Conservation (phyloP, 208 protist genomes). For the Novymonas esmeraldas region DNA sequence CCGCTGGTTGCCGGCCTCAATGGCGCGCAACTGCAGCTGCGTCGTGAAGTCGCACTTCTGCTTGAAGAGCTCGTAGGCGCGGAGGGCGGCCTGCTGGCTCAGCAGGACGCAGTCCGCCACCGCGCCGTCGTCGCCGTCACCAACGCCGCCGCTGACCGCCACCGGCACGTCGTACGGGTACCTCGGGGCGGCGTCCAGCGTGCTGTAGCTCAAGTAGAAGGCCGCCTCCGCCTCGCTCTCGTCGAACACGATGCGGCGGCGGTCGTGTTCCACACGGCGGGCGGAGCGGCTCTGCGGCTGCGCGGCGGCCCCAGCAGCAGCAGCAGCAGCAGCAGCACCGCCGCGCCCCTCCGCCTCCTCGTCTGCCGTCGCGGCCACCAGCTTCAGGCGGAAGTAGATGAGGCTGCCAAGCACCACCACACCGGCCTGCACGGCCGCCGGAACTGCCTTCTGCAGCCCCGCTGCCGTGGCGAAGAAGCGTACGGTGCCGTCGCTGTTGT, state of each 20-base stretch:
- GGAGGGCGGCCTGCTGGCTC: conserved; percentile 50
- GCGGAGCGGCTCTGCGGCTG: conserved; percentile 27
- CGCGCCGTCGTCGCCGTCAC: conserved; percentile 25
- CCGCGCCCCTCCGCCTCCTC: conserved; percentile 1
- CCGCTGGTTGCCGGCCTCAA: conserved; percentile 62
- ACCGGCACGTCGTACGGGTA: conserved; percentile 52
- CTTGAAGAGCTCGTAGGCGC: conserved; percentile 70
- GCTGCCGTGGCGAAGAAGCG: conserved; percentile 74
- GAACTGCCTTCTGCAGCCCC: conserved; percentile 63
- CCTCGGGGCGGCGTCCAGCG: conserved; percentile 38
- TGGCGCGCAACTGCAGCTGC: conserved; percentile 72
- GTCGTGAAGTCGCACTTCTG: conserved; percentile 87
- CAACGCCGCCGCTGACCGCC: conserved; percentile 12
- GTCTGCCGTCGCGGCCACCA: conserved; percentile 13
- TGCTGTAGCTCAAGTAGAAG: conserved; percentile 67
- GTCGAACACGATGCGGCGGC: conserved; percentile 34
- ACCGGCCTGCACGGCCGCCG: conserved; percentile 62
- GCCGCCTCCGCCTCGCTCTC: conserved; percentile 51
- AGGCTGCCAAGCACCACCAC: conserved; percentile 69
- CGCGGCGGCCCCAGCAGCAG: not conserved
- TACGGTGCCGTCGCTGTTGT: conserved; percentile 70
- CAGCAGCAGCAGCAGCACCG: not conserved
- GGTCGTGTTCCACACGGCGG: conserved; percentile 28
- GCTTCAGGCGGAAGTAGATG: conserved; percentile 79
- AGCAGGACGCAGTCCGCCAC: conserved; percentile 60